Base-by-base conservation (phyloP, 805 yeast genomes). In the Wickerhamomyces xylosicus region DNA sequence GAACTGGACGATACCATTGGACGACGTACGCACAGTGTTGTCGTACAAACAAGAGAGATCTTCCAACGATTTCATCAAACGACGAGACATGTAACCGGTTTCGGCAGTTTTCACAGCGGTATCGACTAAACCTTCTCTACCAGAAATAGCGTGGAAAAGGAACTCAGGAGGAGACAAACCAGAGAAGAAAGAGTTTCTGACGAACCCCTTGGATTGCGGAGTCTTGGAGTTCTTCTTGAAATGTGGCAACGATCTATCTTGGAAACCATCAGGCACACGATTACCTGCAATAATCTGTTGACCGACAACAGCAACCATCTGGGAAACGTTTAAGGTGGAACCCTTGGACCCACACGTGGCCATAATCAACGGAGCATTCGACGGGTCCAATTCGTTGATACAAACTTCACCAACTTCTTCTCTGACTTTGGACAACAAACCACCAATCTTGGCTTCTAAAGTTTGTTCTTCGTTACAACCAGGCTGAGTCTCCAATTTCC, bases 211-310 rank as follows among this genome's bases (percentile, higher is more conserved):
- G 7, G 96, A 85, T 47, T 90, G 96, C 1, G 98, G 98, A 33
- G 97, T 85, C 59, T 90, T 89, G 48, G 97, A 89, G 61, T 84
- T 84, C 63, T 94, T 92, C 36, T 85, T 78, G 67, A 92, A 92
- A 64, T 92, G 99, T 11, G 99, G 99, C 49, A 92, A 67, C 0
- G 98, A 86, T 63, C 99, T 79, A 64, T 92, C 97, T 62, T 92
- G 97, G 72, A 92, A 92, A n/a, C 99, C 99, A 70, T 92, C 95
- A 19, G 98, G 97, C 45, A 92, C 98, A 74, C 99, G 95, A 58
- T 86, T 85, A 62, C 99, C 99, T 4, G 95, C 80, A 50, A 92
- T 92, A 67, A 92, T 92, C 64, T 92, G 99, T 66, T 92, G 99
- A 40, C 98, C 98, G 21, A 92, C 98, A 58, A 90, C 96, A 0